Base-by-base conservation (phyloP, 345 rosid genomes). In the Brassica nigra region DNA sequence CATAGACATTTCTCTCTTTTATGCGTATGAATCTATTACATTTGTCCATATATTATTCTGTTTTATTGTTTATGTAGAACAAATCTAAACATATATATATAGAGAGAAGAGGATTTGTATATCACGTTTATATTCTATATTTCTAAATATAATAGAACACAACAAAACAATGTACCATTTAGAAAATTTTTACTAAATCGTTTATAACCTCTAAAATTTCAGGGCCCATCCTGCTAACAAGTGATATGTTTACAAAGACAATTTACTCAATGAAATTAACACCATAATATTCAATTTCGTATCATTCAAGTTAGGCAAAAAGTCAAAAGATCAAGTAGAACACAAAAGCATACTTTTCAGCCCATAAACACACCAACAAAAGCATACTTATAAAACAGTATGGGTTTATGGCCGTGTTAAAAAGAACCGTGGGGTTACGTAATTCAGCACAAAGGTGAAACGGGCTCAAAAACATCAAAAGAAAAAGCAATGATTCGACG, bases 401-500 rank as follows among this genome's bases (percentile, higher is more conserved):
- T 34, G 66, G 37, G 36, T 29, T 44, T 73, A 29, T 39, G 44
- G 31, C 54, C 9, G 31, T 18, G n/a, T 44, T 73, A 29, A 1
- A 33, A 18, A 18, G 57, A 16, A 47, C 55, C 4, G 37, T 76
- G 80, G 75, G 11, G 10, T 49, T 39, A 57, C 14, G 36, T 65
- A 54, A 34, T 1, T 68, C 29, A 69, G 70, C 64, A 62, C 57
- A 49, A 23, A 23, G 31, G 63, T 49, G 20, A 62, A 62, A 70
- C 70, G 20, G 30, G 30, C 27, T 68, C 33, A 61, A 23, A 23
- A 23, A 70, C 57, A 29, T 76, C 3, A 64, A 39, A 78, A 42
- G 39, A 68, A 74, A 59, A 79, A 78, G 70, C 66, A 74, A 74
- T 79, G 78, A 79, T 74, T 79, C 75, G 78, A 79, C 78, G 82